Evolutionary conservation across 2,329 filamentous ascomycete species (phyloP).

Genomic region (Xylariales sp.): DNA sequence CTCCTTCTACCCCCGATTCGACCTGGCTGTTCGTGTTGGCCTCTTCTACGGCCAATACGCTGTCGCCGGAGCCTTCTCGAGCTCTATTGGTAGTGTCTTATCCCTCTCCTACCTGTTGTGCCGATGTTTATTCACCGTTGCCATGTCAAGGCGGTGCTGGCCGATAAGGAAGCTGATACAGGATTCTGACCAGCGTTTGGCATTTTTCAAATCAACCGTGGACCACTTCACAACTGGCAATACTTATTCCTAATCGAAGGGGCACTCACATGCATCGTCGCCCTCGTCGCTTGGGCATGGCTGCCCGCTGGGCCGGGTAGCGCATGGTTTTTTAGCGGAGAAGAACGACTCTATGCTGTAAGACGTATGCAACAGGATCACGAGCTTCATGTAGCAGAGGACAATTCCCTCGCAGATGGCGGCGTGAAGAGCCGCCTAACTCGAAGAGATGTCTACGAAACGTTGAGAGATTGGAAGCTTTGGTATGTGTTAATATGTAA

Average conservation of each 20-base stretch:
- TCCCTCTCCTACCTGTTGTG: no score
- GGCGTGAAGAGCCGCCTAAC: not conserved
- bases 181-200: not conserved
- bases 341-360: not conserved
- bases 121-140: no score
- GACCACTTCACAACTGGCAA: not conserved
- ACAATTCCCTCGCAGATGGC: not conserved
- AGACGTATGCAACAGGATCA: not conserved
- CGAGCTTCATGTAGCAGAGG: not conserved
- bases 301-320: not conserved
- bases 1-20: not conserved
- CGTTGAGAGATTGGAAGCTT: not conserved
- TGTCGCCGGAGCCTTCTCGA: not conserved
- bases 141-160: no score
- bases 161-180: no score
- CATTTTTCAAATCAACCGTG: not conserved
- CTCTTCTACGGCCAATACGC: not conserved
- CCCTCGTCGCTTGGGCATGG: not conserved
- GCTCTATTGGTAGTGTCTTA: not conserved
- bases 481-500: not conserved
- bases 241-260: not conserved
- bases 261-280: not conserved
- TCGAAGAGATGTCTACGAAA: not conserved
- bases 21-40: not conserved
- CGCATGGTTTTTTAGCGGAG: not conserved